Percentiles rank a stretch among this genome's conserved stretches.
These are phyloP conservation scores for Daucus carota DNA, from an alignment of 129 eudicot species.

Conservation along the genomic window DH1_v3.0 NC_030387.2:40675501-40676000, in stretches of 20 bases:
- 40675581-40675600: neutral
- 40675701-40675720: slow-evolving; percentile 79
- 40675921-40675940: slow-evolving; percentile 81
- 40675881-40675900: slow-evolving; percentile 76
- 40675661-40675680: slow-evolving; percentile 56
- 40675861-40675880: slow-evolving; percentile 74
- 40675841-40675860: slow-evolving; percentile 59
- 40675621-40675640: neutral
- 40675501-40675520: neutral
- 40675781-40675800: slow-evolving; percentile 79
- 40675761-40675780: slow-evolving; percentile 88
- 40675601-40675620: neutral
- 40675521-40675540: neutral
- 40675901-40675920: slow-evolving; percentile 77
- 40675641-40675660: no score
- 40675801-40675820: slow-evolving; percentile 79
- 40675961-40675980: slow-evolving; percentile 83
- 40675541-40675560: neutral
- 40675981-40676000: slow-evolving; percentile 66
- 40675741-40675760: slow-evolving; percentile 95
- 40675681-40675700: slow-evolving; percentile 88
- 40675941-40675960: slow-evolving; percentile 67
- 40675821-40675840: slow-evolving; percentile 87
- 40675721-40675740: slow-evolving; percentile 93
- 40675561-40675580: neutral